Evolutionary conservation across 495 filamentous ascomycete genomes (phyloP).

Genomic region (Penicillium desertorum): DNA sequence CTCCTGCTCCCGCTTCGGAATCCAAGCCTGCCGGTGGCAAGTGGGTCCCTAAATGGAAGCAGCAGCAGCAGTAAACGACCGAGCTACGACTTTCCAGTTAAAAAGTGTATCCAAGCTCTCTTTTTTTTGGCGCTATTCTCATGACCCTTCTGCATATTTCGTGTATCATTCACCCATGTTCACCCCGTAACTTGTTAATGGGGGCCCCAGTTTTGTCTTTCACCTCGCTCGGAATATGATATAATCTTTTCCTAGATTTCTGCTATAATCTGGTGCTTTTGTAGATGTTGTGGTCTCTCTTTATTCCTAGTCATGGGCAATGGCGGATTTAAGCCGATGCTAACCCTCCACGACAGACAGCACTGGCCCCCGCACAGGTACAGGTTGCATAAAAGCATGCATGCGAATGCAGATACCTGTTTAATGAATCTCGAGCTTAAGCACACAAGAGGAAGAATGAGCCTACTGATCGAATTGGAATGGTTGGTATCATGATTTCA

Average conservation of each 20-base stretch:
- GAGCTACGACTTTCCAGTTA: constrained; percentile 17
- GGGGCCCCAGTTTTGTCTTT: constrained; percentile 21
- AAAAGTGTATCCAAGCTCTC: constrained; percentile 33
- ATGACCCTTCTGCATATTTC: constrained; percentile 34
- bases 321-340: not conserved
- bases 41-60: constrained; percentile 50
- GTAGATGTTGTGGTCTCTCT: not conserved
- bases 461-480: not conserved
- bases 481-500: constrained; percentile 13
- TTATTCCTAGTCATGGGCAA: not conserved
- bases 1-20: constrained; percentile 29
- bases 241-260: constrained; percentile 9
- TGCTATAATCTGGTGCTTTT: not conserved
- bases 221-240: constrained; percentile 20
- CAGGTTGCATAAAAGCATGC: not conserved
- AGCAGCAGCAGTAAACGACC: constrained; percentile 41
- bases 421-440: not conserved
- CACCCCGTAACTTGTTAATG: constrained; percentile 10
- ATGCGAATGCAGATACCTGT: not conserved
- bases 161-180: constrained; percentile 31
- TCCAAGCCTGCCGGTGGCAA: constrained; percentile 33
- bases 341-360: not conserved
- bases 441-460: not conserved
- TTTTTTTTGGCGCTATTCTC: constrained; percentile 33
- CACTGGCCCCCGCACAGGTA: not conserved